A percentile compares a stretch with the other conserved stretches of the same genome.
Evolutionary conservation across 768 basidiomycete species (phyloP).

Genomic region (Lactifluus volemus): DNA sequence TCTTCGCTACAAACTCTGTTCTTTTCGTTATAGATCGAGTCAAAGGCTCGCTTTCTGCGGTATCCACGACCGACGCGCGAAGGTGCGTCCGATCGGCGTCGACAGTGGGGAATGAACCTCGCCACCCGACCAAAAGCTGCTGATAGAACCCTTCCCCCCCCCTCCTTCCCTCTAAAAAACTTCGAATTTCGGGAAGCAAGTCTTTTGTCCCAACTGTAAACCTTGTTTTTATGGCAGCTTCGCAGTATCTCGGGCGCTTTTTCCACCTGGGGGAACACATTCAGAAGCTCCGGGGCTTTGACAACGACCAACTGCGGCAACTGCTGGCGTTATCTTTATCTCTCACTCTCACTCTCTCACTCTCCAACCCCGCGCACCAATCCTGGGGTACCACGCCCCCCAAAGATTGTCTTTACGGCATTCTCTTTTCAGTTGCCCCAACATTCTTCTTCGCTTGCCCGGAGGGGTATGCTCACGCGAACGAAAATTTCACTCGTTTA

Average conservation of each 20-base stretch:
- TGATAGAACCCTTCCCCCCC: background rate
- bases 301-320: background rate
- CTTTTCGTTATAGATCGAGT: background rate
- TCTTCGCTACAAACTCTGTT: background rate
- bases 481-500: background rate
- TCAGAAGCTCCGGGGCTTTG: background rate
- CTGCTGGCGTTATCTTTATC: conserved; percentile 3
- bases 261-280: background rate
- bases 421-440: background rate
- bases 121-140: background rate
- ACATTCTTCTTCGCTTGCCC: background rate
- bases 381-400: background rate
- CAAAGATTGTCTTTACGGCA: background rate
- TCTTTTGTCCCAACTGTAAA: conserved; percentile 11
- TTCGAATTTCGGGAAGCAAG: background rate
- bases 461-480: background rate
- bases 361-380: background rate
- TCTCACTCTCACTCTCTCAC: background rate
- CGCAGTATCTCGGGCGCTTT: conserved; percentile 1
- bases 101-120: background rate
- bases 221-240: background rate
- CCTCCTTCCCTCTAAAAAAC: background rate
- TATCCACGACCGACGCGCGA: background rate
- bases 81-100: background rate
- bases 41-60: background rate